Base-by-base conservation (phyloP, 1,284 basidiomycete genomes). In the Cutaneotrichosporon cutaneum region DNA sequence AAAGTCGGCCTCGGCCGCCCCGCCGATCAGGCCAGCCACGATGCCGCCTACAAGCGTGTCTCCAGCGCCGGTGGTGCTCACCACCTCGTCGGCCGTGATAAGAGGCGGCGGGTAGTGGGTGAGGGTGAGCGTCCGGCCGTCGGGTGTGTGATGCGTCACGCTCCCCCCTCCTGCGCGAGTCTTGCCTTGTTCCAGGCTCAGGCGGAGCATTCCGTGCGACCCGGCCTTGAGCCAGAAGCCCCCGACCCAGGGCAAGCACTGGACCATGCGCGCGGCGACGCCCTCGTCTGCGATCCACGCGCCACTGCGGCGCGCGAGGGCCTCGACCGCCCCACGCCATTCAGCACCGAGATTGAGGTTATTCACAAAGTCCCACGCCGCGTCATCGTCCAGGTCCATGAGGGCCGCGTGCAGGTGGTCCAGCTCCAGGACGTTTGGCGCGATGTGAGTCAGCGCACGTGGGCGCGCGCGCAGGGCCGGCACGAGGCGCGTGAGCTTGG, bases 21-120 rank as follows among this genome's bases (percentile, higher is more conserved):
- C 62, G 11, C 54, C 24, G 1, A 73, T 66, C 8, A 80, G 59
- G 2, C 76, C 75, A 14, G 79, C 73, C 18, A 81, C 77, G 22
- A 94, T 72, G 0, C 87, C 84, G 9, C 92, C 92, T 4, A 90
- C 91, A 22, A 94, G 84, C 2, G 90, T 88, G 77, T 97, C 93
- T 0, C 94, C 94, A 2, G 91, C 93, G 3, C 94, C 94, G 0
- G 93, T 96, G 11, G 92, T 90, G 69, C 88, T 93, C 9, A 87
- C 79, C 10, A 87, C 73, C 44, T 80, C 74, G n/a, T 77, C 72
- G 13, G 75, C 72, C 2, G 80, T 69, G 9, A 88, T 74, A 0
- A 68, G 66, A 6, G 85, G 73, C 13, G 90, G 82, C 3, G 88
- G 84, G 70, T 88, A 91, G 72, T 92, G 88, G 44, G 86, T 85